Conservation (phyloP, 176 grass and related monocot genomes). For the Aegilops speltoides region DNA sequence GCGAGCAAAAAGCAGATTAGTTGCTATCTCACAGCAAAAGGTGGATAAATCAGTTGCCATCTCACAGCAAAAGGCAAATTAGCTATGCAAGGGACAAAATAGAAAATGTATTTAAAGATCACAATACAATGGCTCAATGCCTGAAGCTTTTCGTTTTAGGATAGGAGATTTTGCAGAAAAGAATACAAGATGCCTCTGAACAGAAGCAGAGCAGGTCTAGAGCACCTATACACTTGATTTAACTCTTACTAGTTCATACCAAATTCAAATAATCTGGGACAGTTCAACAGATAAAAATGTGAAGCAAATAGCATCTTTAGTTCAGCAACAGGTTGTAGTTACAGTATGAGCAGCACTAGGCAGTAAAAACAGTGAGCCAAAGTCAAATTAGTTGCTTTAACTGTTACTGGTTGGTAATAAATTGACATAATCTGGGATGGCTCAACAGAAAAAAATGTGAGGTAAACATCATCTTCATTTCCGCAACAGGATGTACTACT, state of each 20-base stretch:
- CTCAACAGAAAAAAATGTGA: background rate
- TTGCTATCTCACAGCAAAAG: background rate
- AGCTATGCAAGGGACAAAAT: no score
- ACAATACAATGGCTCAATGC: background rate
- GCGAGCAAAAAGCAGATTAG: background rate
- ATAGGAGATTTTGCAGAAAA: background rate
- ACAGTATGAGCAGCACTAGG: background rate
- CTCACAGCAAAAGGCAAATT: background rate
- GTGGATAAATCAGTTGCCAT: background rate
- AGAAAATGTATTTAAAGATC: no score
- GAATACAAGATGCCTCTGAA: background rate
- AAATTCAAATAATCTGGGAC: no score
- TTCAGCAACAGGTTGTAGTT: background rate
- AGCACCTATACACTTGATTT: background rate
- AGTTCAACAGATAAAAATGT: no score
- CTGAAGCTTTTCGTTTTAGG: background rate
- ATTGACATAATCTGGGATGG: background rate
- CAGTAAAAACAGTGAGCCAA: background rate
- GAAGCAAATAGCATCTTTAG: no score
- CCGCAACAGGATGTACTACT: background rate
- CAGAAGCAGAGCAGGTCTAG: background rate
- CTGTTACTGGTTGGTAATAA: background rate
- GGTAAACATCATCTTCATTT: background rate
- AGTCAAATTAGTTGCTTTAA: background rate
- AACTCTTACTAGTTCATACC: background rate